Base-by-base conservation (phyloP, 1,284 basidiomycete genomes). In the Schizophyllum amplum region DNA sequence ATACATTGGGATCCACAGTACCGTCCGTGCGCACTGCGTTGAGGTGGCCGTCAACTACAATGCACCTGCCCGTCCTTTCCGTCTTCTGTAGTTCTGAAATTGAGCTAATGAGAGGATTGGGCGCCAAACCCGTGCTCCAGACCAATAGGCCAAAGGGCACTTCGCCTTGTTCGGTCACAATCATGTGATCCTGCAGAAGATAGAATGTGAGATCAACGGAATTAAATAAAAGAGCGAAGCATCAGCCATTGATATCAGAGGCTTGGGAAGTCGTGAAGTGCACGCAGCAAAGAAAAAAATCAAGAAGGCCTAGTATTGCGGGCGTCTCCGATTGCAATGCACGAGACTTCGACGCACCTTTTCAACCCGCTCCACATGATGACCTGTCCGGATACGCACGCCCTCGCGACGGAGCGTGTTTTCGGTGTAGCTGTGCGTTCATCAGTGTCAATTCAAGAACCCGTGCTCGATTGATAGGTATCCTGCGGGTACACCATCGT, bases 111-210 rank as follows among this genome's bases (percentile, higher is more conserved):
- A 94, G 73, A 6, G 91, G 90, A 65, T 93, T 93, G 2, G 88
- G 82, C 7, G 88, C 80, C 6, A 94, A 75, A 1, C 90, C 91
- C 4, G 92, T 93, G 62, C 84, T 87, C 93, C 92, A 94, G 20
- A 95, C 90, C 4, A 92, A 78, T 46, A 94, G 73, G 15, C 92
- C 92, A 66, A 87, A 91, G 13, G 83, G 84, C 24, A 90, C 87
- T 73, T 85, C 82, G 63, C 86, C 84, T 55, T 81, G 74, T 65
- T 89, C 82, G 59, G 75, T 74, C 58, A 88, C 80, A 64, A 81
- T 72, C 71, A 84, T 71, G 66, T 68, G 77, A 27, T 76, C 78
- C 78, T 81, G 61, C 4, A 13, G 4, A 9, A 9, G 33, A 13
- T 2, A 42, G 33, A 9, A 13, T 42, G 2, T 9, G 5, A 33